Evolutionary conservation across 495 filamentous ascomycete genomes (phyloP).

Genomic region (Annulohypoxylon moriforme): DNA sequence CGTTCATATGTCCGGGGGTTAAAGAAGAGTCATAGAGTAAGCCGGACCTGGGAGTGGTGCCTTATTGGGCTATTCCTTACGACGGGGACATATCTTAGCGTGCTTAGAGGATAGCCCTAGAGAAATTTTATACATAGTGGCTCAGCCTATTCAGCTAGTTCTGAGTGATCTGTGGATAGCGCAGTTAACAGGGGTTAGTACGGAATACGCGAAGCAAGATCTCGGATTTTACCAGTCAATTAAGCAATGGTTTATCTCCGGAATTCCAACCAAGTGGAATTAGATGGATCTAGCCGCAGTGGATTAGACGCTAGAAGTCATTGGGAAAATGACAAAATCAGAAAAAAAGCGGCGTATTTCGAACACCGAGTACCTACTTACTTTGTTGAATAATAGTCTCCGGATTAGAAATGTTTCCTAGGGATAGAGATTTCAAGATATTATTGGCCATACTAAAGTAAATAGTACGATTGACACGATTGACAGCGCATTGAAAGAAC

Average conservation of each 20-base stretch:
- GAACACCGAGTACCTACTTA: background rate
- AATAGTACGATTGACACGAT: no score
- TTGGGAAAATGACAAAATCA: no score
- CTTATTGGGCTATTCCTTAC: background rate
- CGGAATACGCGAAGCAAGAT: background rate
- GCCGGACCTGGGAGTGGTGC: background rate
- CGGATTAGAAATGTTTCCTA: background rate
- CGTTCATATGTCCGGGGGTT: background rate
- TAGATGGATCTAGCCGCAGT: background rate
- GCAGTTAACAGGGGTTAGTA: background rate
- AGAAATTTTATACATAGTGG: background rate
- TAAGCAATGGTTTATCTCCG: constrained; percentile 7
- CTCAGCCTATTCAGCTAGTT: background rate
- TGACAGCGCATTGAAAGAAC: no score
- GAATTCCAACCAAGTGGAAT: background rate
- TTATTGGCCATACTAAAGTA: background rate
- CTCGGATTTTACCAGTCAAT: constrained; percentile 4
- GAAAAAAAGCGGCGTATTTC: no score
- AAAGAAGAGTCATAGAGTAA: background rate
- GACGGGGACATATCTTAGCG: background rate
- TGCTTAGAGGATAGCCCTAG: background rate
- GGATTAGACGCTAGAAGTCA: background rate
- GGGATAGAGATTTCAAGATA: background rate
- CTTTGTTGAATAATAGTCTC: background rate
- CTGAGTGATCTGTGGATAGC: background rate